These are phyloP conservation scores for Cordia subcordata DNA, from an alignment of 257 asterid genomes.

Conservation along the genomic window DNA sequence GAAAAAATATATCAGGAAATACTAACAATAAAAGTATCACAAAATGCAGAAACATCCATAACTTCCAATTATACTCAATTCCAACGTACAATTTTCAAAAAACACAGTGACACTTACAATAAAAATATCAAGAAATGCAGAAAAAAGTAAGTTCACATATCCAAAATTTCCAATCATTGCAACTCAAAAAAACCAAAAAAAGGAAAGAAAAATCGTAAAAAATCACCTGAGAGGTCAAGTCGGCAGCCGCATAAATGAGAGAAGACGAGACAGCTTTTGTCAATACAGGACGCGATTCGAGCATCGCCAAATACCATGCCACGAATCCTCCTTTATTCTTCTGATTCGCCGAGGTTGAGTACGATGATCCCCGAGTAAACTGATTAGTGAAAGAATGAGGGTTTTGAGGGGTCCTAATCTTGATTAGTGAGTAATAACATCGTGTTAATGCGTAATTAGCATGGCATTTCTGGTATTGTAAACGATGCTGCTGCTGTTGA, in stretches of 20 bases:
- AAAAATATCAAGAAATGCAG: too few relatives aligned
- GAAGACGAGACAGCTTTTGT: constrained; percentile 68
- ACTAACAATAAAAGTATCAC: too few relatives aligned
- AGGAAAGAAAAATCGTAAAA: neutral
- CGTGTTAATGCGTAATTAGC: neutral
- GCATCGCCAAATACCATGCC: constrained; percentile 70
- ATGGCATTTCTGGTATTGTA: neutral
- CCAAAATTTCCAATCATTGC: too few relatives aligned
- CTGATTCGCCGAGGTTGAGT: constrained; percentile 25
- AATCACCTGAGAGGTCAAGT: constrained; percentile 73
- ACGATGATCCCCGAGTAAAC: constrained; percentile 15
- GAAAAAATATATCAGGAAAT: too few relatives aligned
- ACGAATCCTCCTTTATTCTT: constrained; percentile 44
- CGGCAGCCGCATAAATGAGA: constrained; percentile 76
- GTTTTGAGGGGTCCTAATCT: constrained; percentile 17
- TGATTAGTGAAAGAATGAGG: constrained; percentile 10
- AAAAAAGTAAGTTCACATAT: too few relatives aligned
- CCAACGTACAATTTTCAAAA: too few relatives aligned
- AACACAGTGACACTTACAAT: too few relatives aligned
- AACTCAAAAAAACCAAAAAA: neutral
- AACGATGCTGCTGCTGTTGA: constrained; percentile 21
- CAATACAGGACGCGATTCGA: constrained; percentile 61
- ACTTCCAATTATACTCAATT: too few relatives aligned
- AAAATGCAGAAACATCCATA: too few relatives aligned
- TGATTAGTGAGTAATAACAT: constrained; percentile 25